Base-by-base conservation (phyloP, 2,329 filamentous ascomycete genomes). In the Microdochium nivale region DNA sequence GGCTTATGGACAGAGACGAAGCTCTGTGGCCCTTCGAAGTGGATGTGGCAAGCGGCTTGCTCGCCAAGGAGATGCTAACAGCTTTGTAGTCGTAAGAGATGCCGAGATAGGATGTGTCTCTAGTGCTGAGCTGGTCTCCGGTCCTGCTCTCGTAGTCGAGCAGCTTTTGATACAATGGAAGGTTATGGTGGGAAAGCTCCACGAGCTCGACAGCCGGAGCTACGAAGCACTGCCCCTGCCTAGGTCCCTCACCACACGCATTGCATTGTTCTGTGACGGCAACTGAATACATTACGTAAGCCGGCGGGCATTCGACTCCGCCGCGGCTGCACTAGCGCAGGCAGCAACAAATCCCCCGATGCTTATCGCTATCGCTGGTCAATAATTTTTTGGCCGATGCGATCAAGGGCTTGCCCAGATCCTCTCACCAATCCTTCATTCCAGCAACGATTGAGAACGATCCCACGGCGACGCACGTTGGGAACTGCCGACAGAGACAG, bases 401-500 rank as follows among this genome's bases (percentile, higher is more conserved):
- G 7, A 3, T 9, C 25, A 19, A 24, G 37, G 47, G 35, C 30
- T 13, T 4, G 5, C n/a, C 35, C 3, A 37, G 16, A 10, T 24
- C n/a, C 3, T 32, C 7, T 23, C 24, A 24, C 40, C 3, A 9
- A 43, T 51, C 11, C 33, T 16, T 3, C 33, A 37, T 7, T 14
- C 33, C 5, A 14, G 33, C 33, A 14, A 19, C 14, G 11, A 30
- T 30, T 11, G 27, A 5, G 27, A 30, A 5, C 27, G 27, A 11
- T 5, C 27, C 11, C 11, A 30, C 27, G 11, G 27, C 27, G 5
- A 5, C 11, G 5, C 5, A 30, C 27, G 27, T 11, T 30, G 35
- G 37, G 55, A 51, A 47, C 23, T 46, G 55, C 64, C 49, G 58
- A 60, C 44, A n/a, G n/a, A n/a, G 56, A 59, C 23, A 58, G 19